phyloP scores from a whole-genome alignment of 2,329 filamentous ascomycete genomes.

The Colletotrichum liaoningense region DNA sequence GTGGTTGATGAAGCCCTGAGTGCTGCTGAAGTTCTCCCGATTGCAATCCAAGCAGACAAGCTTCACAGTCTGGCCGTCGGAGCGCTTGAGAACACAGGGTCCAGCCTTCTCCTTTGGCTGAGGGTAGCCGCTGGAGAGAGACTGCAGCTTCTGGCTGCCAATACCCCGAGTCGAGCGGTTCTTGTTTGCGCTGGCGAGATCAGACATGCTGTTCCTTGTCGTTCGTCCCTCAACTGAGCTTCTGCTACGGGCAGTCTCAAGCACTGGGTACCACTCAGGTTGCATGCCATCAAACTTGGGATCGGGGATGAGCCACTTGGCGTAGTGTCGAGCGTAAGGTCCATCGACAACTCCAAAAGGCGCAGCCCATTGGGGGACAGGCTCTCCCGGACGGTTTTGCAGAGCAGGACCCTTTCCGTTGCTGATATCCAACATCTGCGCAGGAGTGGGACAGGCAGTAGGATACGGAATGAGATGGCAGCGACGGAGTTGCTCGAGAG shows the following conservation, averaged over 20 bases:
- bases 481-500: conserved; percentile 91
- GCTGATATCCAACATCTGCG: conserved; percentile 77
- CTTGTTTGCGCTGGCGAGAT: conserved; percentile 60
- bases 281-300: conserved; percentile 81
- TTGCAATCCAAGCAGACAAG: conserved; percentile 90
- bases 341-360: conserved; percentile 93
- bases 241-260: conserved; percentile 56
- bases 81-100: conserved; percentile 86
- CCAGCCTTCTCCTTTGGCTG: conserved; percentile 84
- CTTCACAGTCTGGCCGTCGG: conserved; percentile 88
- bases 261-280: conserved; percentile 56
- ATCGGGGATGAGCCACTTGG: conserved; percentile 94
- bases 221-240: conserved; percentile 75
- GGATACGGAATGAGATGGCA: conserved; percentile 95
- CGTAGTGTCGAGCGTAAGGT: conserved; percentile 93
- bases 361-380: conserved; percentile 80
- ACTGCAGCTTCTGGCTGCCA: conserved; percentile 73
- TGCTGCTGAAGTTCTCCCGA: conserved; percentile 92
- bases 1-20: conserved; percentile 99
- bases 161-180: conserved; percentile 60
- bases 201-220: conserved; percentile 80
- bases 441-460: conserved; percentile 72
- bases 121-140: conserved; percentile 77
- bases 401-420: conserved; percentile 80
- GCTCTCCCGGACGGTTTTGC: conserved; percentile 69